These are phyloP conservation scores for Onygenales sp. DNA, from an alignment of 2,329 filamentous ascomycete genomes.

Conservation along the genomic window DNA sequence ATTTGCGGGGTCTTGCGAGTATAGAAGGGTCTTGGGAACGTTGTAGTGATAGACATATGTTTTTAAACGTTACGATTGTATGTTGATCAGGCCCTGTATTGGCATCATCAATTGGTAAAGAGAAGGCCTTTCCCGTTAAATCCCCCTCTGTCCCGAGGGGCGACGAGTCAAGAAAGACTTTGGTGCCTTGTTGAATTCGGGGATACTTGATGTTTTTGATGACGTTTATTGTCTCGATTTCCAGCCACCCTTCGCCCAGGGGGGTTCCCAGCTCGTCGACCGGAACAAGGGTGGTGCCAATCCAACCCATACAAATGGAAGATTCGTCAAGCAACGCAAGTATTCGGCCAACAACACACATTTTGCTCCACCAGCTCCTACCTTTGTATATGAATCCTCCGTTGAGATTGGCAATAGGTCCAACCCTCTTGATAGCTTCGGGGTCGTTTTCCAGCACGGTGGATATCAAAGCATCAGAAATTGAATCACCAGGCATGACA, in stretches of 20 bases:
- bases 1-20: constrained; percentile 11
- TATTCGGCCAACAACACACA: constrained; percentile 45
- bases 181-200: constrained; percentile 36
- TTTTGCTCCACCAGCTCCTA: constrained; percentile 49
- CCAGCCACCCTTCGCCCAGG: constrained; percentile 40
- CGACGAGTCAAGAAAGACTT: constrained; percentile 28
- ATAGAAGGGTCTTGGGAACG: constrained; percentile 10
- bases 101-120: constrained; percentile 26
- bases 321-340: constrained; percentile 37
- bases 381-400: constrained; percentile 44
- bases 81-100: constrained; percentile 7
- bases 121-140: constrained; percentile 28
- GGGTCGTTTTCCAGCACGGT: constrained; percentile 47
- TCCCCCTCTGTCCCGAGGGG: constrained; percentile 30
- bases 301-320: constrained; percentile 48
- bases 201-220: constrained; percentile 20
- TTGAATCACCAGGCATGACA: constrained; percentile 44
- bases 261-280: constrained; percentile 19
- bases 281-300: constrained; percentile 34
- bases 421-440: constrained; percentile 38
- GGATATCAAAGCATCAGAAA: constrained; percentile 46
- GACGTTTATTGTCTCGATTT: constrained; percentile 32
- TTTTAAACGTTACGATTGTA: constrained; percentile 8
- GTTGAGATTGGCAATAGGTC: constrained; percentile 43
- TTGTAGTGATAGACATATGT: constrained; percentile 9